Percentiles rank a stretch among this genome's conserved stretches.
These are phyloP conservation scores for Rhododendron mucronatum DNA, from an alignment of 148 eudicot genomes.

Conservation along the genomic window DNA sequence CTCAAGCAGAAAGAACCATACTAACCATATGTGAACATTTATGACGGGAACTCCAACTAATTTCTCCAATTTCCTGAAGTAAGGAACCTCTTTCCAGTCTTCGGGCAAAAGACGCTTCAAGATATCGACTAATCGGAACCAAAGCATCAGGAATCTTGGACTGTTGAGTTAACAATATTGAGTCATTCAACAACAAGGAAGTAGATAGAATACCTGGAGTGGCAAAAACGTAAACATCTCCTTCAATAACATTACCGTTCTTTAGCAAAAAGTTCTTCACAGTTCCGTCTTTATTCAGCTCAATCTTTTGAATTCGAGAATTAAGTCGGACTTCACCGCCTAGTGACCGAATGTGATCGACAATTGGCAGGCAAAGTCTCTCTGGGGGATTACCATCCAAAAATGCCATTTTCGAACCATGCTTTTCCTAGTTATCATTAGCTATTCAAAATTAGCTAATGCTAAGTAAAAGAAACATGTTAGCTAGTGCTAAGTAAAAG, in stretches of 20 bases:
- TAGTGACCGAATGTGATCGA: constrained; percentile 66
- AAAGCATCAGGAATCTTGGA: constrained; percentile 16
- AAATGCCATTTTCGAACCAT: constrained; percentile 99
- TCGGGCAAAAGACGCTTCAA: constrained; percentile 87
- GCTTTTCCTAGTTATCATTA: constrained; percentile 64
- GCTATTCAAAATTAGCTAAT: constrained; percentile 8
- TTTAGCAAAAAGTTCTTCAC: constrained; percentile 60
- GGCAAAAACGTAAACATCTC: constrained; percentile 88
- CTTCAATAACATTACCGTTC: constrained; percentile 60
- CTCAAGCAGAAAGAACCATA: constrained; percentile 8
- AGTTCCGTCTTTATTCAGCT: constrained; percentile 67
- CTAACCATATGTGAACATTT: constrained; percentile 98
- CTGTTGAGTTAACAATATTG: not conserved
- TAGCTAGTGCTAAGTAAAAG: not conserved
- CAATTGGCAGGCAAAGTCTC: constrained; percentile 95
- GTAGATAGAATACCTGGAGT: constrained; percentile 60
- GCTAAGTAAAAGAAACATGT: not conserved
- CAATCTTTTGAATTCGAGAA: constrained; percentile 78
- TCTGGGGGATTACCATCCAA: constrained; percentile 98
- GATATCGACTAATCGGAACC: constrained; percentile 57
- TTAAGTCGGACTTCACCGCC: constrained; percentile 84
- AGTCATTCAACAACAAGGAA: not conserved
- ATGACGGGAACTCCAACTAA: constrained; percentile 97
- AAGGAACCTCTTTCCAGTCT: constrained; percentile 75
- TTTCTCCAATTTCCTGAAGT: constrained; percentile 83